These are phyloP conservation scores for Umbelopsis sp. DNA, from an alignment of 192 early-diverging fungal genomes.

Conservation along the genomic window DNA sequence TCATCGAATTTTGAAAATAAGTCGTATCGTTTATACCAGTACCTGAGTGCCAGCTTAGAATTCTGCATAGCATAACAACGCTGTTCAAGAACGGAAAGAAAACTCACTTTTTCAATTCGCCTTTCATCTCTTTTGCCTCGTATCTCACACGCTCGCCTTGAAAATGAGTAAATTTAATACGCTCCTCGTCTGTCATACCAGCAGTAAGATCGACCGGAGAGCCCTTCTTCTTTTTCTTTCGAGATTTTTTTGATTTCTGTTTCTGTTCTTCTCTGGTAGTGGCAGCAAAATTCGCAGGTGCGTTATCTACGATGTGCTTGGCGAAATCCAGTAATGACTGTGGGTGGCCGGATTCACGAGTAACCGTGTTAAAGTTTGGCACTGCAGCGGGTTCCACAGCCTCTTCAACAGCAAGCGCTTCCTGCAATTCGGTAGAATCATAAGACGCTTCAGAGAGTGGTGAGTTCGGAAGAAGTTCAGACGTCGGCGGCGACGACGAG, in stretches of 20 bases:
- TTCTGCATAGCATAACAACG: background rate
- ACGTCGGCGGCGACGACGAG: background rate
- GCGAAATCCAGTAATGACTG: background rate
- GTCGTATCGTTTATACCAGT: slow-evolving; percentile 82
- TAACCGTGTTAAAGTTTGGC: background rate
- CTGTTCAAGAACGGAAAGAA: background rate
- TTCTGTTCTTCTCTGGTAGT: background rate
- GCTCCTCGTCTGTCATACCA: background rate
- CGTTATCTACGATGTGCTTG: background rate
- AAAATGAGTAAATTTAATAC: background rate
- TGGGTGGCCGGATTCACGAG: background rate
- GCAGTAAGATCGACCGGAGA: background rate
- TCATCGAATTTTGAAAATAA: slow-evolving; percentile 87
- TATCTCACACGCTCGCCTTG: background rate
- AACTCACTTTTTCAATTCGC: slow-evolving; percentile 6
- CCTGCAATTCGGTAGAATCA: background rate
- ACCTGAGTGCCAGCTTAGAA: slow-evolving; percentile 54
- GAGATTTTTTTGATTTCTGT: background rate
- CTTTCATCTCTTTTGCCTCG: background rate
- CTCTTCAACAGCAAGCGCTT: background rate
- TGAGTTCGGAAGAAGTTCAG: background rate
- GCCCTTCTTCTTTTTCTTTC: slow-evolving; percentile 2
- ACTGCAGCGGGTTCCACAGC: background rate
- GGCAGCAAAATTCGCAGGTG: background rate
- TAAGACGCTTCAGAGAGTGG: background rate